phyloP scores from a whole-genome alignment of 2,329 filamentous ascomycete species.

The Juglanconis sp. region DNA sequence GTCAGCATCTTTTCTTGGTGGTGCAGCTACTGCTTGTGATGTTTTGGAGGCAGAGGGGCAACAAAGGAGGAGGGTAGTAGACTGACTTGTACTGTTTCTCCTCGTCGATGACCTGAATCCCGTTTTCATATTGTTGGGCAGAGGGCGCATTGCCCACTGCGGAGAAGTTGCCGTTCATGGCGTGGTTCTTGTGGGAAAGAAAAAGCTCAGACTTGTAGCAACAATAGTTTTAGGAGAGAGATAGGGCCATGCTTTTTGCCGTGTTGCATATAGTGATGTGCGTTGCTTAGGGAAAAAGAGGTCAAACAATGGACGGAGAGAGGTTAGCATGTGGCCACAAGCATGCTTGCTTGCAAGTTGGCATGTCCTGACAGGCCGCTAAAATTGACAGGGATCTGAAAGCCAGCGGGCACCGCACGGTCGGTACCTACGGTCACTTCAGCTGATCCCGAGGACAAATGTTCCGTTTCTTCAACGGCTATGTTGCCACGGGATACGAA shows the following conservation, averaged over 20 bases:
- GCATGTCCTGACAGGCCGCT: neutral
- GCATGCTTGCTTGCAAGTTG: slow-evolving; percentile 6
- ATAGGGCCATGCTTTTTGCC: slow-evolving; percentile 17
- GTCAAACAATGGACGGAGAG: neutral
- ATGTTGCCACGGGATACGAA: slow-evolving; percentile 11
- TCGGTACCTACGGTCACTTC: neutral
- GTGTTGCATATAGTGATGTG: slow-evolving; percentile 1
- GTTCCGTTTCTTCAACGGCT: too few relatives aligned
- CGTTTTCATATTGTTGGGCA: slow-evolving; percentile 76
- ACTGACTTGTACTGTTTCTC: slow-evolving; percentile 94
- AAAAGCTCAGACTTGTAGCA: neutral
- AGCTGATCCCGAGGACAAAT: neutral
- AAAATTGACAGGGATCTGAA: neutral
- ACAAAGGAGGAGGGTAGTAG: slow-evolving; percentile 9
- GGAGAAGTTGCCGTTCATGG: slow-evolving; percentile 80
- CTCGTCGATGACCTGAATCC: slow-evolving; percentile 94
- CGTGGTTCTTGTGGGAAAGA: slow-evolving; percentile 10
- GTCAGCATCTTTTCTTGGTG: slow-evolving; percentile 17
- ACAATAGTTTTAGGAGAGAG: slow-evolving; percentile 6
- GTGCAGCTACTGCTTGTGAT: neutral
- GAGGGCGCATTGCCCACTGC: slow-evolving; percentile 64
- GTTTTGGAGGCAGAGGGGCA: slow-evolving; percentile 9
- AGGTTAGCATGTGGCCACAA: slow-evolving; percentile 4
- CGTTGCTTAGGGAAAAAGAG: neutral
- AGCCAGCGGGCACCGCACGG: neutral